Base-by-base conservation (phyloP, 1,284 basidiomycete species). In the Gomphus bonarii region DNA sequence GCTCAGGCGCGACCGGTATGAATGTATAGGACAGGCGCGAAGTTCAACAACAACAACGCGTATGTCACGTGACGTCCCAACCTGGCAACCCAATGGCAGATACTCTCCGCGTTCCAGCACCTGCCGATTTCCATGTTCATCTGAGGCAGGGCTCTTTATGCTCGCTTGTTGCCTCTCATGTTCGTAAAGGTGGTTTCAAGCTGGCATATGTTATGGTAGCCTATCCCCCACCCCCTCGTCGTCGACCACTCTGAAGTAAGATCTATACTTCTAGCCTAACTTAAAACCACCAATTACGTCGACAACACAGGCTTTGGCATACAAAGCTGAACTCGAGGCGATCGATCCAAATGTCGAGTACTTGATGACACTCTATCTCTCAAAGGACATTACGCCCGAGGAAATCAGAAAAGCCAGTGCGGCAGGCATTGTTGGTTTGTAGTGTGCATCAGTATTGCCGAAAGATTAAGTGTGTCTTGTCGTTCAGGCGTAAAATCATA, bases 51-150 rank as follows among this genome's bases (percentile, higher is more conserved):
- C 20, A 49, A 56, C 38, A 49, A 55, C 53, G 53, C 40, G 59
- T 58, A 18, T 36, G 58, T 61, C 64, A 65, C 62, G 65, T 65
- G 65, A 59, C 28, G 35, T 51, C 16, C 50, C 20, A 25, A 50
- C 57, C 18, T 30, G 20, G 40, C 16, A 25, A 18, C 12, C 12
- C 44, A 58, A 66, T 64, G 60, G 70, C 73, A 65, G 72, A 74
- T n/a, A 61, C 60, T 53, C 74, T 82, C 57, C 67, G 73, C 49
- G 69, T 94, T 48, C 69, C 77, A 7, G 81, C 88, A 0, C 93
- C 93, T 18, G 91, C 92, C 48, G 93, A 97, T 74, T 97, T 95
- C 68, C 95, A 99, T 74, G 95, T 98, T 61, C 97, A 99, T 69
- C 83, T 99, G 36, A 84, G 97, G 47, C 93, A 98, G 69, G 92